These are phyloP conservation scores for Rhododendron molle DNA, from an alignment of 148 eudicot genomes.

Conservation along the genomic window DNA sequence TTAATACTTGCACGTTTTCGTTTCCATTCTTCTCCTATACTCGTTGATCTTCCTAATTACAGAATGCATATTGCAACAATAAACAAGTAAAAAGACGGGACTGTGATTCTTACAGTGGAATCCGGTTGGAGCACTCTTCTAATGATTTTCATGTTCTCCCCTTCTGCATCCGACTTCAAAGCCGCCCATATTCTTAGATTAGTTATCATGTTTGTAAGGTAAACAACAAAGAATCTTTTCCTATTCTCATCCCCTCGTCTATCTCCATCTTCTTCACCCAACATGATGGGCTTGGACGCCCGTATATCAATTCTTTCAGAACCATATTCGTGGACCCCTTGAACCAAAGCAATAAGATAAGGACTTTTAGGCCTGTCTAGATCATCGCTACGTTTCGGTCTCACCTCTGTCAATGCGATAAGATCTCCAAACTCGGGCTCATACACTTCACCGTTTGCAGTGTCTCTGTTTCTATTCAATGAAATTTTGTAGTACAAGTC, in stretches of 20 bases:
- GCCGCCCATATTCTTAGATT: slow-evolving; percentile 48
- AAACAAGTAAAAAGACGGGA: background rate
- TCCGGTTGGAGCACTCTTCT: slow-evolving; percentile 15
- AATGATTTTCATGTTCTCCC: slow-evolving; percentile 17
- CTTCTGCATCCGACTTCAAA: slow-evolving; percentile 23
- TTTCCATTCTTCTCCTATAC: background rate
- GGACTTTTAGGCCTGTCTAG: slow-evolving; percentile 21
- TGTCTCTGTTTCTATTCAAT: background rate
- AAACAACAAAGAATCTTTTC: slow-evolving; percentile 23
- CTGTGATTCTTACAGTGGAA: slow-evolving; percentile 23
- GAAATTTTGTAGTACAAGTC: slow-evolving; percentile 23
- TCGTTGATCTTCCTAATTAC: background rate
- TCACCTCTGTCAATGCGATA: slow-evolving; percentile 34
- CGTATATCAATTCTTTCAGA: slow-evolving; percentile 8
- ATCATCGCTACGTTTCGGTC: slow-evolving; percentile 36
- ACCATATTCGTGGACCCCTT: background rate
- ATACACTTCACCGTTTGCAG: slow-evolving; percentile 25
- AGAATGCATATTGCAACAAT: background rate
- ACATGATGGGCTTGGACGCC: slow-evolving; percentile 17
- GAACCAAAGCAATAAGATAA: slow-evolving; percentile 30
- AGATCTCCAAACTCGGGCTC: slow-evolving; percentile 51
- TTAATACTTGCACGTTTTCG: background rate
- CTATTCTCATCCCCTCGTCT: background rate
- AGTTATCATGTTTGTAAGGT: slow-evolving; percentile 35
- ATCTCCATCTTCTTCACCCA: background rate